These are phyloP conservation scores for Citrus sinensis DNA, from an alignment of 345 rosid species.

Conservation along the genomic window DNA sequence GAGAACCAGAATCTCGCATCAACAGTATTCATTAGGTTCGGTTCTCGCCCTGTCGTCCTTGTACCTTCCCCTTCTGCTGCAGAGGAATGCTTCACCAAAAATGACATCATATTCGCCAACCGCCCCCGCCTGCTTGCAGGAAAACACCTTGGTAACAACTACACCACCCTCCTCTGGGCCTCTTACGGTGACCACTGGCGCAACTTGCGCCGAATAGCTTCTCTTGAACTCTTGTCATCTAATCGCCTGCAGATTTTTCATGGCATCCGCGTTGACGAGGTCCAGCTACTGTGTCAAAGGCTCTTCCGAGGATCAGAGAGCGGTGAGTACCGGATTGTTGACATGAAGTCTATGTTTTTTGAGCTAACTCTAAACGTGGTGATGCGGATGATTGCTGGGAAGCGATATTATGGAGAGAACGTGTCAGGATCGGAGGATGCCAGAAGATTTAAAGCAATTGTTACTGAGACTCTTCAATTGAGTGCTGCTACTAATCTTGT, in stretches of 20 bases:
- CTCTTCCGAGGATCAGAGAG: neutral
- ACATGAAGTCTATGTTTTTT: slow-evolving; percentile 6
- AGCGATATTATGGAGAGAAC: slow-evolving; percentile 28
- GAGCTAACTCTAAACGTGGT: slow-evolving; percentile 31
- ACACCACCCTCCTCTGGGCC: neutral
- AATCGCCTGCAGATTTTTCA: slow-evolving; percentile 10
- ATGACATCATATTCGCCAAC: slow-evolving; percentile 28
- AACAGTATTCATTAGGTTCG: slow-evolving; percentile 17
- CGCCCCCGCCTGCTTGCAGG: slow-evolving; percentile 19
- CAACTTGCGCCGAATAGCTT: slow-evolving; percentile 21
- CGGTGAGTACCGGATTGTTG: neutral
- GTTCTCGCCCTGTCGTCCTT: slow-evolving; percentile 19
- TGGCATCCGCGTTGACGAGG: slow-evolving; percentile 7
- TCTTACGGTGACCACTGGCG: slow-evolving; percentile 23
- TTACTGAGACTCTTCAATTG: neutral
- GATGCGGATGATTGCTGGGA: slow-evolving; percentile 39
- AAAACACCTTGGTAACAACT: slow-evolving; percentile 15
- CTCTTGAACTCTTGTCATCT: slow-evolving; percentile 23
- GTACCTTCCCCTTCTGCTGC: slow-evolving; percentile 27
- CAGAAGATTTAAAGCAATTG: slow-evolving; percentile 11
- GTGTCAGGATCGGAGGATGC: slow-evolving; percentile 11
- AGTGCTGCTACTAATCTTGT: slow-evolving; percentile 4
- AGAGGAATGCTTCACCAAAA: slow-evolving; percentile 31
- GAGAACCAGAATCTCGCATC: no score
- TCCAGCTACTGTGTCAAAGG: neutral